Evolutionary conservation across 306 rosid genomes (phyloP).

Genomic region (Echinosophora koreensis): DNA sequence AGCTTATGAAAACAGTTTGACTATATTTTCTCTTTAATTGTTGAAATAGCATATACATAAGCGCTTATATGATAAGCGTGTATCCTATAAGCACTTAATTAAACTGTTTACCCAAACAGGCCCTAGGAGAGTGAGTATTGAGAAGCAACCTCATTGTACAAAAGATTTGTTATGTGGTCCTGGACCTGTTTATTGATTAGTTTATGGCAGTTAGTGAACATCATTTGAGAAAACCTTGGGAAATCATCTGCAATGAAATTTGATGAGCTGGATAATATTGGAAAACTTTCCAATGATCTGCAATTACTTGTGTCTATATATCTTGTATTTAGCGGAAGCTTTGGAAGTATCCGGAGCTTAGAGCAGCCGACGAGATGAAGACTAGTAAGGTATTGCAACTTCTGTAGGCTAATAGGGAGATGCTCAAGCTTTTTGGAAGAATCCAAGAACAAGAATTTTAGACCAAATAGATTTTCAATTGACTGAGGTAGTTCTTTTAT

Average conservation of each 20-base stretch:
- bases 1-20: too few species aligned
- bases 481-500: conserved; percentile 29
- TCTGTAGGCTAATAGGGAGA: conserved; percentile 26
- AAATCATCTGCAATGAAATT: neutral
- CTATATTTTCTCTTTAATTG: too few species aligned
- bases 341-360: conserved; percentile 12
- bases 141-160: neutral
- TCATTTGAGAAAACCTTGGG: neutral
- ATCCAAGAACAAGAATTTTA: neutral
- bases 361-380: conserved; percentile 1
- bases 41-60: too few species aligned
- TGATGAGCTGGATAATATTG: conserved; percentile 2
- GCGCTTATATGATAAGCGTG: too few species aligned
- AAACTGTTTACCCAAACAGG: neutral
- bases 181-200: conserved; percentile 7
- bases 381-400: conserved; percentile 12
- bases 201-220: conserved; percentile 2
- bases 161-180: conserved; percentile 1
- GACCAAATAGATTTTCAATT: neutral
- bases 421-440: conserved; percentile 33
- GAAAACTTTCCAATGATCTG: conserved; percentile 1
- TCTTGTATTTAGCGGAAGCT: conserved; percentile 19
- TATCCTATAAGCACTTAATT: too few species aligned
- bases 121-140: neutral
- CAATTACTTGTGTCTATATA: conserved; percentile 20